phyloP scores from a whole-genome alignment of 164 flowering plant genomes.

The Annona squamosa region DNA sequence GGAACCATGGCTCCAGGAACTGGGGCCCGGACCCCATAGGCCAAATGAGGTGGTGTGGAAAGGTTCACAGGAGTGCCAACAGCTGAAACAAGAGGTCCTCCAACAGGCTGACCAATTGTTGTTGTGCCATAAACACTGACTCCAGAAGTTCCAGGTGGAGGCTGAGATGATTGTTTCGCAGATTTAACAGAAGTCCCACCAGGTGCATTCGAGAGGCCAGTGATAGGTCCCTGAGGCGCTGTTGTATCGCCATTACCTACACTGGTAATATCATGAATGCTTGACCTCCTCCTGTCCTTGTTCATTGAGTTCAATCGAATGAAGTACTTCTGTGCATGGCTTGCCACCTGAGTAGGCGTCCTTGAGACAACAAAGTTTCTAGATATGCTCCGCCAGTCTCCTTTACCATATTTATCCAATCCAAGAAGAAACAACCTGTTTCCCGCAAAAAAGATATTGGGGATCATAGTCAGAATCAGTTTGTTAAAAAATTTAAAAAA shows the following conservation, averaged over 20 bases:
- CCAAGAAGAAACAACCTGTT: slow-evolving; percentile 86
- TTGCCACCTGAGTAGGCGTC: slow-evolving; percentile 93
- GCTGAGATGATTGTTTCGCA: slow-evolving; percentile 40
- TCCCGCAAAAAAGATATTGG: not conserved
- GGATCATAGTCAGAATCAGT: not conserved
- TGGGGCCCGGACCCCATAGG: slow-evolving; percentile 66
- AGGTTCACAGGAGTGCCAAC: slow-evolving; percentile 84
- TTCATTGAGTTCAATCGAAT: slow-evolving; percentile 89
- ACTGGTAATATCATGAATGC: slow-evolving; percentile 90
- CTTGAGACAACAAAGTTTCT: slow-evolving; percentile 85
- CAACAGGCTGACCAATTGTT: slow-evolving; percentile 76
- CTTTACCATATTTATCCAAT: slow-evolving; percentile 89
- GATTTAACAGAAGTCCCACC: slow-evolving; percentile 41
- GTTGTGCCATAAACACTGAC: slow-evolving; percentile 55
- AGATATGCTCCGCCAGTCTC: slow-evolving; percentile 95
- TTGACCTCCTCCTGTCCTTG: slow-evolving; percentile 85
- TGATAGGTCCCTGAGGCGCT: slow-evolving; percentile 67
- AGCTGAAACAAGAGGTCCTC: slow-evolving; percentile 73
- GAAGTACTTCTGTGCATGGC: slow-evolving; percentile 93
- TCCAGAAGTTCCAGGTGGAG: slow-evolving; percentile 34
- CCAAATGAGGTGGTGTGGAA: slow-evolving; percentile 59
- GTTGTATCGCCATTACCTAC: slow-evolving; percentile 53
- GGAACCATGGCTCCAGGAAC: slow-evolving; percentile 60
- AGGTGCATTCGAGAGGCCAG: slow-evolving; percentile 60
- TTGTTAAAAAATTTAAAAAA: not conserved